phyloP scores from a whole-genome alignment of 2,329 filamentous ascomycete genomes.

The Scleromitrula shiraiana region DNA sequence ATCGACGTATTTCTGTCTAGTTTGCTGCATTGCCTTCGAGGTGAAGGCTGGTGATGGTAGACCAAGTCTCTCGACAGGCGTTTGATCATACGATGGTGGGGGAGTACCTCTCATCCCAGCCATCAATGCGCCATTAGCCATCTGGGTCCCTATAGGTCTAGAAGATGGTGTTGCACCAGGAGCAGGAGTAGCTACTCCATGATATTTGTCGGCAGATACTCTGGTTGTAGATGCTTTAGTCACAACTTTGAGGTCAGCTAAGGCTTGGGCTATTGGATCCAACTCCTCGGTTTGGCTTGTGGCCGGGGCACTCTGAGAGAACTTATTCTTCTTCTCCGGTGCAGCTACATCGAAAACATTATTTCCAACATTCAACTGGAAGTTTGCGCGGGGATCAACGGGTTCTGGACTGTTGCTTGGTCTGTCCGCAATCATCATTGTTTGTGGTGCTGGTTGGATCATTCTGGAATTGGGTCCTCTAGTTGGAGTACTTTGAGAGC shows the following conservation, averaged over 20 bases:
- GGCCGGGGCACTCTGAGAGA: conserved; percentile 26
- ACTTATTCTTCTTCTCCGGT: conserved; percentile 53
- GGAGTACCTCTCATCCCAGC: conserved; percentile 65
- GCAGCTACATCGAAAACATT: conserved; percentile 92
- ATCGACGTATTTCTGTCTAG: conserved; percentile 77
- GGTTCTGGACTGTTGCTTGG: conserved; percentile 68
- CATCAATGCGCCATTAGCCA: conserved; percentile 36
- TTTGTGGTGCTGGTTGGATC: conserved; percentile 14
- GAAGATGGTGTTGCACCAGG: conserved; percentile 40
- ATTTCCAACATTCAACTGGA: conserved; percentile 89
- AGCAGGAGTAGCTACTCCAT: conserved; percentile 81
- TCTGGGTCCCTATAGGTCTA: conserved; percentile 35
- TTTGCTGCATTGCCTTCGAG: conserved; percentile 89
- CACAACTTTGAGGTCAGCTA: conserved; percentile 87
- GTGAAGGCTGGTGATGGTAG: conserved; percentile 90
- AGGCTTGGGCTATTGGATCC: conserved; percentile 85
- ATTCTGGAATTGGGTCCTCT: conserved; percentile 35
- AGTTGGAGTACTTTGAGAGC: conserved; percentile 20
- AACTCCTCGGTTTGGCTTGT: conserved; percentile 48
- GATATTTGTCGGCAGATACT: conserved; percentile 93
- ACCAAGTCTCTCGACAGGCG: conserved; percentile 65
- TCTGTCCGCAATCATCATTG: conserved; percentile 31
- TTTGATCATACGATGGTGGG: conserved; percentile 75
- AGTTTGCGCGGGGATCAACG: conserved; percentile 83
- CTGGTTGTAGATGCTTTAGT: conserved; percentile 71